Base-by-base conservation (phyloP, 2,329 filamentous ascomycete species). In the Sarocladium brachiariae region DNA sequence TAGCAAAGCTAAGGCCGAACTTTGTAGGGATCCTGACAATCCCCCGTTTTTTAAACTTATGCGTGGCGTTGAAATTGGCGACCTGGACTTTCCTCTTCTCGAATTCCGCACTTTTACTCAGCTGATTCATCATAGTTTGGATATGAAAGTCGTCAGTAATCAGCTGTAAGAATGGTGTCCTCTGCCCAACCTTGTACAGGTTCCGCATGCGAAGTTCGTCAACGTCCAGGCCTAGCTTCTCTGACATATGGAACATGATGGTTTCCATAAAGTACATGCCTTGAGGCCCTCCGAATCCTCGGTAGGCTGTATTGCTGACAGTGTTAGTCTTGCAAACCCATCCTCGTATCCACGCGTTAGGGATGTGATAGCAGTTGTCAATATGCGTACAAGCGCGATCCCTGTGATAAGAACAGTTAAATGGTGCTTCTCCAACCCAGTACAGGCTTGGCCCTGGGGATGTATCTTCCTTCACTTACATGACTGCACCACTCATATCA, bases 21-120 rank as follows among this genome's bases (percentile, higher is more conserved):
- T 96, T 96, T 14, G 90, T 95, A 0, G 90, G 90, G 51, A 95
- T 82, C 18, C 95, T 70, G 5, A 88, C 83, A 37, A 80, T 67
- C 1, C 89, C 89, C 50, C 89, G 83, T 72, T 95, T 95, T 64
- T 89, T 90, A 89, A 89, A 95, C 64, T 89, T 92, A 69, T 91
- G 86, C 14, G 75, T 76, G 33, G 74, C 74, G 69, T 96, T 96
- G 72, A 89, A 95, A 53, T 84, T 77, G 3, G 78, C 76, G 11
- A 91, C 76, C 7, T 81, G 85, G 55, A 81, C 71, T 33, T 82
- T 78, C 39, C 88, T 81, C 35, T 74, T 73, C 4, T 72, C 72
- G 64, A 92, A 95, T 11, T 81, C 71, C 11, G 81, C 77, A 56
- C 92, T 87, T 49, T 87, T 76, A 56, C 83, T 75, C 1, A 95